Percentiles rank a stretch among this genome's conserved stretches.
phyloP scores from a whole-genome alignment of 1,284 basidiomycete species.

The Puccinia brachypodii region DNA sequence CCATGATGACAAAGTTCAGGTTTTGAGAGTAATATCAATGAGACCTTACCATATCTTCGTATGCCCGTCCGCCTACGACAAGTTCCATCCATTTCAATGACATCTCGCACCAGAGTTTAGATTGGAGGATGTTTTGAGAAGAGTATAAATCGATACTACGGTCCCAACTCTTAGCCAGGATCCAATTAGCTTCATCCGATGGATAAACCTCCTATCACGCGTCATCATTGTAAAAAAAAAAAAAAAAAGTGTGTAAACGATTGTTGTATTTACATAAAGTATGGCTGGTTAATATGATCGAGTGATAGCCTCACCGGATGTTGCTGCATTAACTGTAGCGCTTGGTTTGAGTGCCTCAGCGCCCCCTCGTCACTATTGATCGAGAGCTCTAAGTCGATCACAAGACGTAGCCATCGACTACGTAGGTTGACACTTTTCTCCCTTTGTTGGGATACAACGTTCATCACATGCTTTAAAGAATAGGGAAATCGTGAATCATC shows the following conservation, averaged over 20 bases:
- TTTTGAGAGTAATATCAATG: not conserved
- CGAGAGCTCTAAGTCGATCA: conserved; percentile 44
- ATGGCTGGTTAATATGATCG: not conserved
- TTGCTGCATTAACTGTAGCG: conserved; percentile 29
- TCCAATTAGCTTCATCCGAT: conserved; percentile 46
- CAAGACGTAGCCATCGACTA: conserved; percentile 37
- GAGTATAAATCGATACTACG: conserved; percentile 42
- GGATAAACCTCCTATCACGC: conserved; percentile 40
- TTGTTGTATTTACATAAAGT: not conserved
- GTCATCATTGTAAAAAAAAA: not conserved
- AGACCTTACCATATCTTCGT: conserved; percentile 46
- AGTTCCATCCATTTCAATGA: conserved; percentile 43
- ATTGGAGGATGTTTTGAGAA: conserved; percentile 1
- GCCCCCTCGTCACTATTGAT: conserved; percentile 20
- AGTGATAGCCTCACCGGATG: not conserved
- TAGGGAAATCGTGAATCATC: not conserved
- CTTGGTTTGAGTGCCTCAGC: conserved; percentile 25
- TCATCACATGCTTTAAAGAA: conserved; percentile 10
- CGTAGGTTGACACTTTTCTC: not conserved
- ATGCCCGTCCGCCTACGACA: conserved; percentile 34
- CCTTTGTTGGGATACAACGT: conserved; percentile 2
- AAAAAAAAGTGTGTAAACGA: not conserved
- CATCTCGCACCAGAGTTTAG: conserved; percentile 46
- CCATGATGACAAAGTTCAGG: too few species aligned
- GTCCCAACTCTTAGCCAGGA: conserved; percentile 47